Evolutionary conservation across 192 early-diverging fungal species (phyloP).

Genomic region (Rhizophagus clarus): DNA sequence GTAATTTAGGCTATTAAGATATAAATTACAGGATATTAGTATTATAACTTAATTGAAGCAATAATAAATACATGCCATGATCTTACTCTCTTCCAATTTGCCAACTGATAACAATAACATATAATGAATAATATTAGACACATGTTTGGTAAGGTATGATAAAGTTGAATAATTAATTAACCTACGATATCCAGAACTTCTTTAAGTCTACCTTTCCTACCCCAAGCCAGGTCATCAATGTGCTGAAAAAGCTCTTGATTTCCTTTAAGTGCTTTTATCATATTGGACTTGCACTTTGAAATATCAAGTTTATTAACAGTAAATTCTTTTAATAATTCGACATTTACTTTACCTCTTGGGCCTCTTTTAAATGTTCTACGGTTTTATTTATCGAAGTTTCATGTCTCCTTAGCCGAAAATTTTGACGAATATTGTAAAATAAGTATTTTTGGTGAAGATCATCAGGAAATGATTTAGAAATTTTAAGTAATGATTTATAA

Average conservation of each 20-base stretch:
- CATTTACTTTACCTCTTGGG: constrained; percentile 29
- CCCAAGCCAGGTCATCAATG: constrained; percentile 36
- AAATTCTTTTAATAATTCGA: too few species aligned
- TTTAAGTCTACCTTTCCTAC: constrained; percentile 42
- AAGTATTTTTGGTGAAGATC: constrained; percentile 36
- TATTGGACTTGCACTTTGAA: not conserved
- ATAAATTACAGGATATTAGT: not conserved
- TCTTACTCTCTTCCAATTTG: constrained; percentile 6
- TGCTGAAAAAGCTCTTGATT: constrained; percentile 31
- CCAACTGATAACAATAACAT: not conserved
- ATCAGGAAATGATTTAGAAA: constrained; percentile 24
- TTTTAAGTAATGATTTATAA: constrained; percentile 36
- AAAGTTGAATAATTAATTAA: not conserved
- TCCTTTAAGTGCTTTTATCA: constrained; percentile 34
- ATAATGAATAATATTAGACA: not conserved
- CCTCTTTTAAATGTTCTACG: constrained; percentile 31
- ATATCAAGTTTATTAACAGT: not conserved
- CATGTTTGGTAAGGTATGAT: not conserved
- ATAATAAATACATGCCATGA: not conserved
- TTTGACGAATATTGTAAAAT: constrained; percentile 36
- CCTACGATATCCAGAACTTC: constrained; percentile 42
- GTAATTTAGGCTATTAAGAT: constrained; percentile 22
- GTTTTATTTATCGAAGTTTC: constrained; percentile 40
- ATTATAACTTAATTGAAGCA: not conserved
- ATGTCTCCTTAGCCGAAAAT: constrained; percentile 38